Conservation (phyloP, 441 rosid species). For the Jatropha multifida region DNA sequence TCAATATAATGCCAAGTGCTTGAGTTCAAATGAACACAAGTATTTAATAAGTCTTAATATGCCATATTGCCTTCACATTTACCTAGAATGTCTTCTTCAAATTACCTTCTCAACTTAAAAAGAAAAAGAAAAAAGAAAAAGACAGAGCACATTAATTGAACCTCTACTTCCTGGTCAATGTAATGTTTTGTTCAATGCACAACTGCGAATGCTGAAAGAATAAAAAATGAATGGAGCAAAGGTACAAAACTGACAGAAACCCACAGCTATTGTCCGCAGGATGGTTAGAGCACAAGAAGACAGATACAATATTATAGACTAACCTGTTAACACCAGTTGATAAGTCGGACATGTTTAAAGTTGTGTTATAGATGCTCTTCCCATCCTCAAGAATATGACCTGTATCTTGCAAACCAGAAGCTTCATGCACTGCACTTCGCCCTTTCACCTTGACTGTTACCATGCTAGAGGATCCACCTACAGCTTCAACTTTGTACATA, state of each 20-base stretch:
- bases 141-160: background rate
- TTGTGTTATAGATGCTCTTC: slow-evolving; percentile 83
- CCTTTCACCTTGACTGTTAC: slow-evolving; percentile 97
- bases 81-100: background rate
- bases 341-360: slow-evolving; percentile 92
- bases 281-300: background rate
- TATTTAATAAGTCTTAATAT: background rate
- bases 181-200: background rate
- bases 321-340: slow-evolving; percentile 93
- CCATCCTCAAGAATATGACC: slow-evolving; percentile 96
- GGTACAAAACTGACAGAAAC: slow-evolving; percentile 14
- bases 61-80: slow-evolving; percentile 1
- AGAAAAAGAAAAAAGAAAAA: background rate
- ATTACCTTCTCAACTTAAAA: background rate
- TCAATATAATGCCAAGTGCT: background rate
- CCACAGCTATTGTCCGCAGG: slow-evolving; percentile 5
- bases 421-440: slow-evolving; percentile 91
- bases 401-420: slow-evolving; percentile 86
- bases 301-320: slow-evolving; percentile 13
- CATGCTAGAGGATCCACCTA: slow-evolving; percentile 56
- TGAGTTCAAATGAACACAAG: background rate
- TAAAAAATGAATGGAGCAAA: slow-evolving; percentile 7
- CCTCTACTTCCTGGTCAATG: background rate
- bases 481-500: slow-evolving; percentile 68
- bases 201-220: background rate